Base-by-base conservation (phyloP, 1,284 basidiomycete species). In the Wolfiporia cocos region DNA sequence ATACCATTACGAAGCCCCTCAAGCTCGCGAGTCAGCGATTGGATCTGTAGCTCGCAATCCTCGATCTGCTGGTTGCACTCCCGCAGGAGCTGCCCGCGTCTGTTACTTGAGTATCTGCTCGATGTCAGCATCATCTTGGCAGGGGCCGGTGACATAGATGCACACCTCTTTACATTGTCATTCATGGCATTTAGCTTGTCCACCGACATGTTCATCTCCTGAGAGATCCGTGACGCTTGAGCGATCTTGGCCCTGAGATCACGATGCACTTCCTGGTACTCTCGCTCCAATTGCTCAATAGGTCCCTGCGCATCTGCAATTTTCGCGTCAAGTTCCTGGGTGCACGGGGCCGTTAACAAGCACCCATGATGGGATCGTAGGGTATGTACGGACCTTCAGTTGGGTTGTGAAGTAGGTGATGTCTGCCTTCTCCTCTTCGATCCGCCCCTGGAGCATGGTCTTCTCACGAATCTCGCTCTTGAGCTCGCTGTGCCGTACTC, bases 71-170 rank as follows among this genome's bases (percentile, higher is more conserved):
- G 68, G 19, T 72, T 71, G 54, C 75, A 83, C 33, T 87, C 81
- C 24, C 75, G 67, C 26, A 92, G 69, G 44, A 74, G 67, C 12
- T 76, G 73, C 3, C 73, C 76, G 32, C 79, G 76, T 49, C 81
- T 84, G 34, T 84, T 79, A 34, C 78, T 76, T 42, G 86, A 70
- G 59, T 92, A 92, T 47, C 90, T 93, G 48, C 9, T 9, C 20
- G 23, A 37, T 18, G 14, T 34, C 32, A 26, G 30, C 14, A 21
- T 29, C 45, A 20, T 7, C 29, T 41, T 38, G 38, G 18, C 34
- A 37, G n/a, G n/a, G n/a, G n/a, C n/a, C n/a, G n/a, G n/a, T n/a
- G n/a, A n/a, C 7, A 35, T 24, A 7, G 18, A 21, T 28, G 56
- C 72, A 47, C 53, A 82, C 84, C 73, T 67, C 53, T 88, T 81